Conservation (phyloP, 768 basidiomycete species). For the Serendipita sp. region DNA sequence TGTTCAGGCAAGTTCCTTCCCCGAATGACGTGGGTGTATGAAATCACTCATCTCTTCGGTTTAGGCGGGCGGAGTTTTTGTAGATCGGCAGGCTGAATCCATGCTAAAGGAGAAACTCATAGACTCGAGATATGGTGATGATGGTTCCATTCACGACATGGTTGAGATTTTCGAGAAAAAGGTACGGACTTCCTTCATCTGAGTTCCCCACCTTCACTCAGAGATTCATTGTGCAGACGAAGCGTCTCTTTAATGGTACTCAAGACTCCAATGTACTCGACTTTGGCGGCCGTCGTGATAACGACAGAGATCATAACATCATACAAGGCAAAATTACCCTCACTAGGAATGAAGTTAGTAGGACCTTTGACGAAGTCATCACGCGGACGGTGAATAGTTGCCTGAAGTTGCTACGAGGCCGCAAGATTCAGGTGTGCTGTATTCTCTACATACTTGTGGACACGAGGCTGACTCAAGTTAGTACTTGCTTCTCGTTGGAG, state of each 20-base stretch:
- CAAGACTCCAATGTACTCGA: background rate
- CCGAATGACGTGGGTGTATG: background rate
- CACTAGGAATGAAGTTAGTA: background rate
- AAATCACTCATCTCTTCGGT: background rate
- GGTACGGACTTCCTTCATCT: too few species aligned
- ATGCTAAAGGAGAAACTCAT: slow-evolving; percentile 3
- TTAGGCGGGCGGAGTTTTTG: background rate
- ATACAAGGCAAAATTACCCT: background rate
- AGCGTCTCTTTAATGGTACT: background rate
- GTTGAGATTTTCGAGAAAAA: slow-evolving; percentile 3
- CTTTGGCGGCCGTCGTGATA: background rate
- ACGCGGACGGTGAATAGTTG: background rate
- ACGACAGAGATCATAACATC: background rate
- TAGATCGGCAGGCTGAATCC: slow-evolving; percentile 2
- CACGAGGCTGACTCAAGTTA: too few species aligned
- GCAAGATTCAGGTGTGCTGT: background rate
- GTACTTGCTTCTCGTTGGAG: slow-evolving; percentile 6
- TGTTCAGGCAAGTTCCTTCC: slow-evolving; percentile 3
- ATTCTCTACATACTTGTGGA: too few species aligned
- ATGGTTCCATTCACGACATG: slow-evolving; percentile 6
- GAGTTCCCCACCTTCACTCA: too few species aligned
- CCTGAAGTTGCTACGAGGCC: background rate
- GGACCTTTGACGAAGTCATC: background rate
- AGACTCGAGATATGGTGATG: background rate
- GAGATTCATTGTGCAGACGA: background rate